Base-by-base conservation (phyloP, 2,329 filamentous ascomycete species). In the Plectosphaerella plurivora region DNA sequence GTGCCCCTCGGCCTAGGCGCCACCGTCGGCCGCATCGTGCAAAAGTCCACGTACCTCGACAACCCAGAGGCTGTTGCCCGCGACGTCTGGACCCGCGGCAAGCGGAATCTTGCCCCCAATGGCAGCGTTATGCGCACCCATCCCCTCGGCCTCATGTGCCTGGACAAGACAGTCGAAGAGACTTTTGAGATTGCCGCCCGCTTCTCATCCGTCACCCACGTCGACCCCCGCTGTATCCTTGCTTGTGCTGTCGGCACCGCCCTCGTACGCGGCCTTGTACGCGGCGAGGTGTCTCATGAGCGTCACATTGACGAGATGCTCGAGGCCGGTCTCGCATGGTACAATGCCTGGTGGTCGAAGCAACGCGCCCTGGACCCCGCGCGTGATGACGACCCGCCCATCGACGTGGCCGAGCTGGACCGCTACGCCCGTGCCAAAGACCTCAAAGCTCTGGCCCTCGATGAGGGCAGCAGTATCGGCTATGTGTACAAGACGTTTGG, bases 401-500 rank as follows among this genome's bases (percentile, higher is more conserved):
- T 78, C 15, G 70, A 77, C 16, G 22, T 66, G 6, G 60, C 62
- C 1, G 77, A 79, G 55, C 69, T 78, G 45, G 60, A 62, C 25
- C 63, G 57, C n/a, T 69, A 79, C 56, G 63, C 68, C 6, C 66
- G 67, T 12, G 69, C 68, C 3, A 55, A 64, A 33, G 60, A 57
- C 0, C 61, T 79, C 1, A 62, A 64, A 1, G 69, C 69, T 3
- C 63, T 79, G 39, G 59, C 73, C 46, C 62, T 80, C 16, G 77
- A 81, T 53, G 71, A 75, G 16, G 55, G 57, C 6, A 58, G 60
- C 24, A 70, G 72, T 58, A 78, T 81, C 45, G 78, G 78, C 4
- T 80, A 80, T 53, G 76, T 79, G 24, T 80, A 79, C 61, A 80
- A 81, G 62, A 73, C 73, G 5, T 70, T 81, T 12, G 77, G 77